Evolutionary conservation across 306 rosid genomes (phyloP), one percentile per base, ranked within the genome.

Genomic region (Cucumis hystrix): DNA sequence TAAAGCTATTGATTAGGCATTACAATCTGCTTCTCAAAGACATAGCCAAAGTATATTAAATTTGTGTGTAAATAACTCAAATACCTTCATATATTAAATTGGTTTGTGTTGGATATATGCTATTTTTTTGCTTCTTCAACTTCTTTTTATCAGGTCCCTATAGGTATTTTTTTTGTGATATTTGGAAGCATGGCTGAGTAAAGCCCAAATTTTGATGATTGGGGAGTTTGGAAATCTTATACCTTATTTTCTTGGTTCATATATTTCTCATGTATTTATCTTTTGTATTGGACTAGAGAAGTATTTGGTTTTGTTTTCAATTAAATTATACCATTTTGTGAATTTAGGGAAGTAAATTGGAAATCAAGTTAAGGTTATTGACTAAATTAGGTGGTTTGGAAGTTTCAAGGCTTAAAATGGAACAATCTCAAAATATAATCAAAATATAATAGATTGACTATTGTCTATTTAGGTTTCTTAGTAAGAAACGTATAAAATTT

Each of bases 1-100:
- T 43, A 69, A 69, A 75, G 80, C 66, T 86, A 78, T 84, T 66
- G 70, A 75, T 81, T 76, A 75, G 82, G 86, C 78, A 60, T 74
- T 47, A 60, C 75, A 45, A 75, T 74, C 57, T 67, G 61, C 66
- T 85, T 86, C 73, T 64, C 77, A 72, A 77, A 84, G 84, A 73
- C 76, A 41, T 43, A 25, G 14, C 15, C 33, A 47, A 49, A 47
- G 37, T 47, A 49, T 80, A 63, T 51, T 73, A 87, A 83, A 74
- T 80, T 52, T 83, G 56, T 76, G 80, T 85, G 80, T 85, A 65
- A 77, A 67, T 55, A 55, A 55, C 52, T 57, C 15, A 13, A 55
- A 67, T 80, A 58, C 79, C 79, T 80, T 82, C 72, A 78, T 20
- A 41, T 41, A 12, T 41, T 67, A 39, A 67, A 67, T 67, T 67